Percentiles rank a stretch among this genome's conserved stretches.
Conservation (phyloP, 2,329 filamentous ascomycete genomes). For the Colletotrichum theobromicola region DNA sequence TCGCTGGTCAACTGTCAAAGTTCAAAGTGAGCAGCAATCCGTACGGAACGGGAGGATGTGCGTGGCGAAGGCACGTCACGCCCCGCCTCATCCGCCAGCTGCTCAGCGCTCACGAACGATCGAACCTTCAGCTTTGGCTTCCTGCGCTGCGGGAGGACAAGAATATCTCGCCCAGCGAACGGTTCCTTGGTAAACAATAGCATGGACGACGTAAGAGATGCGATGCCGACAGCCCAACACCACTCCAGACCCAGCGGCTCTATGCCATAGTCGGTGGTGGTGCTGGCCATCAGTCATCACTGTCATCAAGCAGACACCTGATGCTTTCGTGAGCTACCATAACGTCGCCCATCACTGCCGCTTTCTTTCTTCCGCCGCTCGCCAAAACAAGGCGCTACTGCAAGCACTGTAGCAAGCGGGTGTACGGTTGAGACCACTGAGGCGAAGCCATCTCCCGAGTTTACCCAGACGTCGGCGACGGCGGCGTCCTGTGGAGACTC, state of each 20-base stretch:
- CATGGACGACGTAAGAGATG: not conserved
- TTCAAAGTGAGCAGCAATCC: not conserved
- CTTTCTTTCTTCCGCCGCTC: not conserved
- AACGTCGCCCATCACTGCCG: not conserved
- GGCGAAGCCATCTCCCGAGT: slow-evolving; percentile 1
- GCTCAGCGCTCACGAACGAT: not conserved
- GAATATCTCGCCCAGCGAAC: not conserved
- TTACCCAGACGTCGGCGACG: not conserved
- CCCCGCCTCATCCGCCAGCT: not conserved
- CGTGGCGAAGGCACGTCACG: not conserved
- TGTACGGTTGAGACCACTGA: not conserved
- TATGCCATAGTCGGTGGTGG: not conserved
- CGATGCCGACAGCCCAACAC: not conserved
- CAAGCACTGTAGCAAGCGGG: slow-evolving; percentile 14
- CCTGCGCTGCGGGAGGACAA: not conserved
- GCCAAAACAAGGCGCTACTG: slow-evolving; percentile 2
- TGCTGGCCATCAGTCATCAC: not conserved
- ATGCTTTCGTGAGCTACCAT: not conserved
- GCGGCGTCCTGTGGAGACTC: not conserved
- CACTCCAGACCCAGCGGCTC: not conserved
- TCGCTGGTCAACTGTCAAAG: not conserved
- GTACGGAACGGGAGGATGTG: not conserved
- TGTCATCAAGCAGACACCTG: not conserved
- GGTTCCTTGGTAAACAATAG: not conserved
- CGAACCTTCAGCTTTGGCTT: not conserved